Evolutionary conservation across 495 filamentous ascomycete species (phyloP).

Genomic region (Massariosphaeria phaeospora): DNA sequence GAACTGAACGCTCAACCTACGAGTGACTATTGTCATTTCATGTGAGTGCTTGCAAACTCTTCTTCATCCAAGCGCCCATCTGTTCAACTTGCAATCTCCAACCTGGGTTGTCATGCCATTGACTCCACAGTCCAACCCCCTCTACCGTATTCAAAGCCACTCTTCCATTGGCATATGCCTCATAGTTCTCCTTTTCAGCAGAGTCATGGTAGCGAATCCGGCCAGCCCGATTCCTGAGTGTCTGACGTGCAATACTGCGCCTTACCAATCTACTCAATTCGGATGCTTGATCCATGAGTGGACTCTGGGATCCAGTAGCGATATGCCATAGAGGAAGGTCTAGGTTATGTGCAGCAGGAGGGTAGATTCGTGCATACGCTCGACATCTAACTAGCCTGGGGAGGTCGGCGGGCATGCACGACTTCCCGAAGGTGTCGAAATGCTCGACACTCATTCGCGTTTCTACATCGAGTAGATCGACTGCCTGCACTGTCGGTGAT

Average conservation of each 20-base stretch:
- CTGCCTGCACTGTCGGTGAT: conserved; percentile 6
- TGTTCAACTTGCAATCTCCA: conserved; percentile 12
- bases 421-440: conserved; percentile 6
- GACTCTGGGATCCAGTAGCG: conserved; percentile 22
- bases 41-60: not conserved
- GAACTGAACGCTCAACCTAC: too few relatives aligned
- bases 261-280: conserved; percentile 20
- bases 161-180: conserved; percentile 11
- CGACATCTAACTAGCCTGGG: conserved; percentile 20
- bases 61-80: conserved; percentile 20
- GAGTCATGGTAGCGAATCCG: conserved; percentile 7
- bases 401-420: not conserved
- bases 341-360: conserved; percentile 16
- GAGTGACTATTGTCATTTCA: not conserved
- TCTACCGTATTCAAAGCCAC: conserved; percentile 1
- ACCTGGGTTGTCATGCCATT: not conserved
- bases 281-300: conserved; percentile 24
- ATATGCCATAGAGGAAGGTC: conserved; percentile 25
- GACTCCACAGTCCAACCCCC: conserved; percentile 23
- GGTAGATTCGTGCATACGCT: conserved; percentile 28
- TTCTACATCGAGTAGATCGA: conserved; percentile 7
- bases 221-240: not conserved
- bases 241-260: conserved; percentile 21
- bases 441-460: conserved; percentile 17
- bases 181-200: conserved; percentile 14